These are phyloP conservation scores for Halenospora varia DNA, from an alignment of 495 filamentous ascomycete species.

Conservation along the genomic window DNA sequence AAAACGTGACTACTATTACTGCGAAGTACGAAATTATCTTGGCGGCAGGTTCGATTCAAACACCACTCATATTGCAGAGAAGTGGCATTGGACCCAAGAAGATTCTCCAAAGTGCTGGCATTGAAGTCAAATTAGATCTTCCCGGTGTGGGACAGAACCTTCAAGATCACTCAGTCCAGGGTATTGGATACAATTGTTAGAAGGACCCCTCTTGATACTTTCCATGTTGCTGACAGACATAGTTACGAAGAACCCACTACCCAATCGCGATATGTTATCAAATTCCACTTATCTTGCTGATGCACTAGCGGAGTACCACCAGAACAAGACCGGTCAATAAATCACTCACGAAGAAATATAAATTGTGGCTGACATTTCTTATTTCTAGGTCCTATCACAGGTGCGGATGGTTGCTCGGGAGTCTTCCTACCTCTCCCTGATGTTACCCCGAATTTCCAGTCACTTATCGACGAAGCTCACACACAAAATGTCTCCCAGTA, in stretches of 20 bases:
- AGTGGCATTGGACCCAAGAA: conserved; percentile 14
- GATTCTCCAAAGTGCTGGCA: conserved; percentile 40
- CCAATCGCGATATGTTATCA: neutral
- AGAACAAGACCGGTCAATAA: neutral
- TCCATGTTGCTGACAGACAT: neutral
- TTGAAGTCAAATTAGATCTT: conserved; percentile 50
- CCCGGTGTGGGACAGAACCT: conserved; percentile 59
- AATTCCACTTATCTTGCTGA: conserved; percentile 1
- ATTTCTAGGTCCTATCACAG: neutral
- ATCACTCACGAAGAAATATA: neutral
- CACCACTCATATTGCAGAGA: conserved; percentile 8
- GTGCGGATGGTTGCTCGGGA: conserved; percentile 25
- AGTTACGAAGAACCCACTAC: neutral
- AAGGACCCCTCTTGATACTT: neutral
- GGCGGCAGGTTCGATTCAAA: neutral
- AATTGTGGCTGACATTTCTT: neutral
- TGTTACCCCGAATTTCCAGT: conserved; percentile 25
- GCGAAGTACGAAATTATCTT: conserved; percentile 10
- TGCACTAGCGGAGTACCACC: neutral
- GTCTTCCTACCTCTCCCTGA: conserved; percentile 31
- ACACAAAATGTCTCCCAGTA: conserved; percentile 28
- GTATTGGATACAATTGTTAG: neutral
- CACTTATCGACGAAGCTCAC: conserved; percentile 27
- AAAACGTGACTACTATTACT: neutral
- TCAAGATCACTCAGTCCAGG: conserved; percentile 44